A percentile compares a stretch with the other conserved stretches of the same genome.
These are phyloP conservation scores for Krasilnikovozyma curviuscula DNA, from an alignment of 768 basidiomycete genomes.

Conservation along the genomic window DNA sequence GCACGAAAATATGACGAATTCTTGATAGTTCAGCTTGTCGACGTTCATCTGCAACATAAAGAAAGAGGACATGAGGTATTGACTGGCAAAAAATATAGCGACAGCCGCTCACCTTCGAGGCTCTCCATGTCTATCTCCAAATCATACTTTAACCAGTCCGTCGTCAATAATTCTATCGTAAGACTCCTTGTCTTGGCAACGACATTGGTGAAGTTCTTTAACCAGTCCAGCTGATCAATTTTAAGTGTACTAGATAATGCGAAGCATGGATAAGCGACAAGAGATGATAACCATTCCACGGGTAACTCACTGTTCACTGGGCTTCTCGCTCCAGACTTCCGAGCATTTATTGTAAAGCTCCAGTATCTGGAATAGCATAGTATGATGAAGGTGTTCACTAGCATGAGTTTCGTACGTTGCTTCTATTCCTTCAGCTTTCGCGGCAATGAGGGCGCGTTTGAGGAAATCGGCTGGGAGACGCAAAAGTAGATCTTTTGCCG, in stretches of 20 bases:
- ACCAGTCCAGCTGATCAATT: slow-evolving; percentile 24
- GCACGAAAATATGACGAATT: slow-evolving; percentile 75
- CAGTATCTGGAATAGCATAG: slow-evolving; percentile 19
- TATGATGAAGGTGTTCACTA: slow-evolving; percentile 19
- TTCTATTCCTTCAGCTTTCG: background rate
- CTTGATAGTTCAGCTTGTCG: slow-evolving; percentile 48
- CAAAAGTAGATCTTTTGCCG: slow-evolving; percentile 32
- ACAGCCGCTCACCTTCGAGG: background rate
- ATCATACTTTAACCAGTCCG: slow-evolving; percentile 18
- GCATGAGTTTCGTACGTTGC: slow-evolving; percentile 15
- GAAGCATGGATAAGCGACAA: background rate
- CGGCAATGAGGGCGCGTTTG: slow-evolving; percentile 1
- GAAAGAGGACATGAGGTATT: background rate
- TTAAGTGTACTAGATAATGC: slow-evolving; percentile 18
- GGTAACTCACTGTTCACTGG: slow-evolving; percentile 19
- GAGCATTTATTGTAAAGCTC: slow-evolving; percentile 18
- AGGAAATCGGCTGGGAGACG: slow-evolving; percentile 19
- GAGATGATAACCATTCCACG: background rate
- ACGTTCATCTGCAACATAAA: slow-evolving; percentile 30
- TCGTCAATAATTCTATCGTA: slow-evolving; percentile 15
- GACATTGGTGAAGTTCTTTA: slow-evolving; percentile 16
- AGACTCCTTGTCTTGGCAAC: slow-evolving; percentile 9
- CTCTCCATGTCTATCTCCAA: background rate
- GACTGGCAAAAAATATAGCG: background rate
- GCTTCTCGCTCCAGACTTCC: slow-evolving; percentile 16